Conservation (phyloP, 2,329 filamentous ascomycete genomes). For the Ophiostoma australiae region DNA sequence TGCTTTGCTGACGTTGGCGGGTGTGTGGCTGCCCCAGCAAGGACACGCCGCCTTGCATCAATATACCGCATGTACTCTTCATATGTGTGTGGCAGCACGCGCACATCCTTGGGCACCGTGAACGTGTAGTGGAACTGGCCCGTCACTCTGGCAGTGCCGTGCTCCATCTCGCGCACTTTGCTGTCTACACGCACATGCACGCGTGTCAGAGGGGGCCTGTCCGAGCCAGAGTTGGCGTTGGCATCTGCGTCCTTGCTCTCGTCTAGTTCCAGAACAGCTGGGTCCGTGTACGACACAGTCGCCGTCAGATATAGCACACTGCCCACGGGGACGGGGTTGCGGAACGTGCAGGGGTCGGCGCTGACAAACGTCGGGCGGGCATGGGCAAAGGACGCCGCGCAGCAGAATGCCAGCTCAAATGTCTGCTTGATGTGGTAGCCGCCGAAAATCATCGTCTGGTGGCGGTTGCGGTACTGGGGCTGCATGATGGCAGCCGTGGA, state of each 20-base stretch:
- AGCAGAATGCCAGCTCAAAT: conserved; percentile 72
- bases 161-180: conserved; percentile 66
- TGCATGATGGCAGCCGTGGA: conserved; percentile 68
- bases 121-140: conserved; percentile 71
- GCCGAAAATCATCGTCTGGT: conserved; percentile 75
- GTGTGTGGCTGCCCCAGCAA: conserved; percentile 30
- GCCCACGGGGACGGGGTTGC: conserved; percentile 69
- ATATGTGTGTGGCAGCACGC: conserved; percentile 39
- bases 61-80: conserved; percentile 43
- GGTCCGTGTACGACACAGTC: conserved; percentile 67
- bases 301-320: conserved; percentile 70
- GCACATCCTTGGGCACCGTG: conserved; percentile 37
- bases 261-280: conserved; percentile 35
- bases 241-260: not conserved
- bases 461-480: conserved; percentile 50
- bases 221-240: conserved; percentile 25
- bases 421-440: conserved; percentile 70
- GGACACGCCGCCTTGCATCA: conserved; percentile 40
- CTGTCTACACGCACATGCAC: conserved; percentile 68
- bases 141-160: conserved; percentile 56
- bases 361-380: conserved; percentile 24
- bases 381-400: conserved; percentile 36
- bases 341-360: conserved; percentile 67
- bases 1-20: not conserved
- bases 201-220: conserved; percentile 39